A percentile compares a stretch with the other conserved stretches of the same genome.
Evolutionary conservation across 2,329 filamentous ascomycete genomes (phyloP).

Genomic region (Botrytis porri): DNA sequence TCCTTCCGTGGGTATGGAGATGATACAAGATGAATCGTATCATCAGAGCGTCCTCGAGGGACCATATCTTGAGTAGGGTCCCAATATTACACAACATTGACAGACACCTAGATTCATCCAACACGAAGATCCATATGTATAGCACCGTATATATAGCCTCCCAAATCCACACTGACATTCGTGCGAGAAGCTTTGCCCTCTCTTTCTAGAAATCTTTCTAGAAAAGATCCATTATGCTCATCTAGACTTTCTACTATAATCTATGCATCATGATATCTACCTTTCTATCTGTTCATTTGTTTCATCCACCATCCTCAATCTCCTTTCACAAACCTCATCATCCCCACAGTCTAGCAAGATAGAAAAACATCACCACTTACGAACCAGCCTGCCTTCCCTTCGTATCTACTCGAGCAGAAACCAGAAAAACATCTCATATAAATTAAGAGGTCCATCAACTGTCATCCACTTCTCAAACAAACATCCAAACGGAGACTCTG

Average conservation of each 20-base stretch:
- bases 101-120: neutral
- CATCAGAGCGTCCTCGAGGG: too few relatives aligned
- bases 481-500: neutral
- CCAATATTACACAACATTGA: too few relatives aligned
- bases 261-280: neutral
- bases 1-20: neutral
- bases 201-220: neutral
- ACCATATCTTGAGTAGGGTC: too few relatives aligned
- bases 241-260: neutral
- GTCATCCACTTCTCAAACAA: neutral
- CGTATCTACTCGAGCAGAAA: neutral
- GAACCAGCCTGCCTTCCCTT: too few relatives aligned
- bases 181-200: neutral
- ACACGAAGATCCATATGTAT: neutral
- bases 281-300: neutral
- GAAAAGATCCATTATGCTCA: neutral
- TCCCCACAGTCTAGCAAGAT: neutral
- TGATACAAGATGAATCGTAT: neutral
- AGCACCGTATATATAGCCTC: neutral
- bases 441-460: neutral
- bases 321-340: neutral
- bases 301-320: neutral
- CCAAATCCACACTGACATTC: neutral
- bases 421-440: neutral
- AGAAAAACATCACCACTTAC: neutral